Evolutionary conservation across 1,284 basidiomycete genomes (phyloP), one percentile per base, ranked within the genome.

Genomic region (Termitomyces sp.): DNA sequence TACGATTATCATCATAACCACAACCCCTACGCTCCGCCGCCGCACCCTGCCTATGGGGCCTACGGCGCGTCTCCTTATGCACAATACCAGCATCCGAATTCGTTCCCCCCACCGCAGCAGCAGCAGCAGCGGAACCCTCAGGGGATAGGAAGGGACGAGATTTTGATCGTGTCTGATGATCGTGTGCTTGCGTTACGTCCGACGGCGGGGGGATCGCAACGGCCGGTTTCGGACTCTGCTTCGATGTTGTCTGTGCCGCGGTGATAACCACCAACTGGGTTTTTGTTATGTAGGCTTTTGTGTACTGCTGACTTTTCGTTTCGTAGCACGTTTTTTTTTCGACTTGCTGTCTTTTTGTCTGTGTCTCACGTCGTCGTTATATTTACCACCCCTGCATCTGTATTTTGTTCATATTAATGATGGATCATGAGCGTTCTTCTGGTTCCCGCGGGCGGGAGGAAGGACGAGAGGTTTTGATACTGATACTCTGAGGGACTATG

Each of bases 151-250:
- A 79, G 88, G 34, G 87, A 91, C 58, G 88, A 92, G 68, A 89
- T 91, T 63, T 69, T 91, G 56, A 81, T 91, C 69, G 87, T 88
- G 30, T 89, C 88, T 5, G 89, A 90, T 64, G 89, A 90, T 70
- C 81, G 86, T 30, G 83, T 91, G 54, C 75, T 91, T 69, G 79
- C 84, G 44, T 68, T 91, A 54, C 81, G 83, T 49, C 72, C 81
- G 58, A 72, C 65, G 19, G 70, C 76, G 55, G 61, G 64, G 24
- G 70, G 66, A 21, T 64, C 64, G 44, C 72, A 73, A 55, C 63
- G 69, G 30, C 66, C 65, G 48, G 65, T 74, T 65, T 68, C 72
- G 30, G 76, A 78, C 63, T 72, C 69, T 60, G 68, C 62, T 43
- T 77, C 77, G 50, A 72, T 73, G 72, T 62, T 67, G 58, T 75